phyloP scores from a whole-genome alignment of 78 protist genomes.

The Dictyostelium firmibasis region DNA sequence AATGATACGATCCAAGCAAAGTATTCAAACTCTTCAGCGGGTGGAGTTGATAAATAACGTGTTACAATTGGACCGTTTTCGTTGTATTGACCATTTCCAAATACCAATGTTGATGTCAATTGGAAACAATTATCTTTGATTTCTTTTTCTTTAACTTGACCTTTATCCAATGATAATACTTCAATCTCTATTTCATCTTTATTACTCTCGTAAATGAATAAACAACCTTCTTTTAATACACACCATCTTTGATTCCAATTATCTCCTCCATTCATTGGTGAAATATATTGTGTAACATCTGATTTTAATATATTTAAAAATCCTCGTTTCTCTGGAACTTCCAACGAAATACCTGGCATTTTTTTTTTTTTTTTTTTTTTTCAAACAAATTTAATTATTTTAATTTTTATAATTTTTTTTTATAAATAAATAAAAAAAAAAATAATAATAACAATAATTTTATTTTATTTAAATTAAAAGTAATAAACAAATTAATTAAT shows the following conservation, averaged over 20 bases:
- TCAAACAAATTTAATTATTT: too few species aligned
- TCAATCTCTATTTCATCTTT: slow-evolving; percentile 53
- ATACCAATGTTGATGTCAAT: not conserved
- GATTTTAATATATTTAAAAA: slow-evolving; percentile 37
- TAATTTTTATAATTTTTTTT: not conserved
- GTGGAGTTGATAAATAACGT: slow-evolving; percentile 36
- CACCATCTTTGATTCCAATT: slow-evolving; percentile 59
- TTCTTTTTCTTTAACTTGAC: slow-evolving; percentile 52
- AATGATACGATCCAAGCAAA: slow-evolving; percentile 76
- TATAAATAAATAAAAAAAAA: not conserved
- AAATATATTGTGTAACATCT: not conserved
- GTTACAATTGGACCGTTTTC: not conserved
- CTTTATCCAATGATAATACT: slow-evolving; percentile 40
- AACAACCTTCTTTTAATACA: slow-evolving; percentile 47
- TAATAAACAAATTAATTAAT: too few species aligned
- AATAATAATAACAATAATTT: not conserved
- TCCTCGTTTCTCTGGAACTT: slow-evolving; percentile 71
- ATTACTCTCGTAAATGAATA: slow-evolving; percentile 34
- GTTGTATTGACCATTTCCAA: not conserved
- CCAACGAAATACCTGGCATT: slow-evolving; percentile 54
- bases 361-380: not conserved
- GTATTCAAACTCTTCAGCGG: slow-evolving; percentile 62
- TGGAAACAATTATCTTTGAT: slow-evolving; percentile 67
- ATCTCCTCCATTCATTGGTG: not conserved
- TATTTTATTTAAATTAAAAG: not conserved